A percentile compares a stretch with the other conserved stretches of the same genome.
Evolutionary conservation across 2,329 filamentous ascomycete genomes (phyloP).

Genomic region (Zopfia rhizophila): DNA sequence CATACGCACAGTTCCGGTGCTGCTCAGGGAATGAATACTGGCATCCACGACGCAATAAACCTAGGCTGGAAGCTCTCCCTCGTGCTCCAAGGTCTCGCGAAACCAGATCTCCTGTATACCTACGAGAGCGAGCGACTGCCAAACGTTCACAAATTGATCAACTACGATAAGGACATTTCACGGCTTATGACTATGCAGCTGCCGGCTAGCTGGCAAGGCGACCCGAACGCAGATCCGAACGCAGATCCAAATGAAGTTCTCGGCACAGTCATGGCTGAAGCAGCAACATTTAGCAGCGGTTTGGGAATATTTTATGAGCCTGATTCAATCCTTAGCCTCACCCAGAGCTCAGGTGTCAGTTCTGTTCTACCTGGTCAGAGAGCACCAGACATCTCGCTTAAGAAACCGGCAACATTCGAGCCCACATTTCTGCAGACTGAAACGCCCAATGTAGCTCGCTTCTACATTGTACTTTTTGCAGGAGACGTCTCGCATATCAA

Average conservation of each 20-base stretch:
- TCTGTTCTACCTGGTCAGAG: conserved; percentile 54
- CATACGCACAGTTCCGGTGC: conserved; percentile 67
- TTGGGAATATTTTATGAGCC: conserved; percentile 46
- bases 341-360: conserved; percentile 5
- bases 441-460: conserved; percentile 56
- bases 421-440: conserved; percentile 56
- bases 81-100: conserved; percentile 53
- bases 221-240: conserved; percentile 34
- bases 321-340: conserved; percentile 48
- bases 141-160: conserved; percentile 57
- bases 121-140: conserved; percentile 61
- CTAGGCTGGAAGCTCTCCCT: conserved; percentile 66
- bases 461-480: conserved; percentile 57
- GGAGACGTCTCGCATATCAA: conserved; percentile 41
- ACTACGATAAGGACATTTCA: conserved; percentile 48
- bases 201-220: conserved; percentile 46
- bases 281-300: conserved; percentile 43
- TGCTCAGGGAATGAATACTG: conserved; percentile 69
- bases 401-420: conserved; percentile 59
- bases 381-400: conserved; percentile 58
- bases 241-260: conserved; percentile 42
- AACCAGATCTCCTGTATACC: conserved; percentile 56
- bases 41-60: conserved; percentile 65
- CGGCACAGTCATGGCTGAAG: conserved; percentile 36
- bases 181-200: conserved; percentile 47